phyloP scores from a whole-genome alignment of 1,284 basidiomycete species.

The Tilletia walkeri region DNA sequence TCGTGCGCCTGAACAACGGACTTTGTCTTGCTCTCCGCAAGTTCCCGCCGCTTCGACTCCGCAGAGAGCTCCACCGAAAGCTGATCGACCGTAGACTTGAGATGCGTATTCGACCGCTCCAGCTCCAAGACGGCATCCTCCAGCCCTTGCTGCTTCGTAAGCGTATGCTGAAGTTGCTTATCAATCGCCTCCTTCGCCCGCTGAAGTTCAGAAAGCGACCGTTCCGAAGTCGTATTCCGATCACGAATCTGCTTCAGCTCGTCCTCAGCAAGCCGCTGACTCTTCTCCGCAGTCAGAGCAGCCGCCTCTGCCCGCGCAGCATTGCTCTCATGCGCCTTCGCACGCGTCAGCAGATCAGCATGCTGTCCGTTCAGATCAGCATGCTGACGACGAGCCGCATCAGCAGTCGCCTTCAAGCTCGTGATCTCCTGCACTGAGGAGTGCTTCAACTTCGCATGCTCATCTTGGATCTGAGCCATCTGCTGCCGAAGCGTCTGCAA shows the following conservation, averaged over 20 bases:
- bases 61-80: constrained; percentile 40
- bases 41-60: constrained; percentile 52
- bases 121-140: constrained; percentile 46
- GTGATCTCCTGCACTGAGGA: constrained; percentile 44
- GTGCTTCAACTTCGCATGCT: constrained; percentile 51
- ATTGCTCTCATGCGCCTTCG: constrained; percentile 20
- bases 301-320: constrained; percentile 62
- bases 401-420: constrained; percentile 56
- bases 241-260: constrained; percentile 80
- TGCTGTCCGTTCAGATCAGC: constrained; percentile 21
- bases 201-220: constrained; percentile 31
- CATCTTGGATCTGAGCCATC: constrained; percentile 57
- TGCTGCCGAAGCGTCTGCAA: constrained; percentile 72
- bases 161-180: constrained; percentile 64
- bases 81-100: constrained; percentile 45
- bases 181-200: constrained; percentile 61
- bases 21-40: constrained; percentile 58
- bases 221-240: constrained; percentile 65
- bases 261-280: constrained; percentile 69
- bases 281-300: constrained; percentile 67
- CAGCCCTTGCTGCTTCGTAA: constrained; percentile 39
- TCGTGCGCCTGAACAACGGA: constrained; percentile 61
- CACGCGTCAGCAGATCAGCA: constrained; percentile 18
- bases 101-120: constrained; percentile 35
- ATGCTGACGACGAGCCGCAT: constrained; percentile 51